Evolutionary conservation across 441 rosid genomes (phyloP).

Genomic region (Kokia cookei): DNA sequence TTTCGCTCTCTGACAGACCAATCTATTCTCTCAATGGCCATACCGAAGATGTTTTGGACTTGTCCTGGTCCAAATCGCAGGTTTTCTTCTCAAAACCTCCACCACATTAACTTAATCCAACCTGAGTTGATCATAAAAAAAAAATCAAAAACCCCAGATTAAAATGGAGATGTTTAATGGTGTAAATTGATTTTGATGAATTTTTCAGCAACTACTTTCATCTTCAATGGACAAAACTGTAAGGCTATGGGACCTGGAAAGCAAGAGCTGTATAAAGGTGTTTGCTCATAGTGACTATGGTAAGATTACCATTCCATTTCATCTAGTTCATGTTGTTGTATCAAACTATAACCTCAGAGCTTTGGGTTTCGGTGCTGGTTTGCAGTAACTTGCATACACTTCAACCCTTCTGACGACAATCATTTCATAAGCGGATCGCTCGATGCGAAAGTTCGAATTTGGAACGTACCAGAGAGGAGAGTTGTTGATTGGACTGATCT

Average conservation of each 20-base stretch:
- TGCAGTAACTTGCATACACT: conserved; percentile 90
- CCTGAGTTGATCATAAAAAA: too few relatives aligned
- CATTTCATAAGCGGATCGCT: conserved; percentile 94
- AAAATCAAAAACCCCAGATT: too few relatives aligned
- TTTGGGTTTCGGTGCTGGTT: background rate
- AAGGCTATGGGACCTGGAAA: conserved; percentile 87
- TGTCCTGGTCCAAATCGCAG: conserved; percentile 92
- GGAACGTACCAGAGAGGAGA: conserved; percentile 62
- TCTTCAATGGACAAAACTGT: conserved; percentile 99
- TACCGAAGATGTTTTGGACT: conserved; percentile 78
- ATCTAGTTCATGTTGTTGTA: background rate
- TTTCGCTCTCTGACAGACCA: conserved; percentile 76
- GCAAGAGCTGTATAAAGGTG: conserved; percentile 64
- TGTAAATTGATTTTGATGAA: background rate
- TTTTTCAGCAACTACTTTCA: conserved; percentile 69
- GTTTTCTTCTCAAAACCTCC: conserved; percentile 26
- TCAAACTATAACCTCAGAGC: background rate
- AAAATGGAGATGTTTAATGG: background rate
- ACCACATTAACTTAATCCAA: too few relatives aligned
- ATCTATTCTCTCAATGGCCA: conserved; percentile 82
- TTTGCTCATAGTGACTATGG: conserved; percentile 96
- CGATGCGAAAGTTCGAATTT: conserved; percentile 84
- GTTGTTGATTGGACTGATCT: conserved; percentile 90
- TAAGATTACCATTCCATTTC: conserved; percentile 16
- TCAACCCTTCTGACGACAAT: conserved; percentile 80